phyloP scores from a whole-genome alignment of 2,329 filamentous ascomycete species.

The Raffaelea albimanens region DNA sequence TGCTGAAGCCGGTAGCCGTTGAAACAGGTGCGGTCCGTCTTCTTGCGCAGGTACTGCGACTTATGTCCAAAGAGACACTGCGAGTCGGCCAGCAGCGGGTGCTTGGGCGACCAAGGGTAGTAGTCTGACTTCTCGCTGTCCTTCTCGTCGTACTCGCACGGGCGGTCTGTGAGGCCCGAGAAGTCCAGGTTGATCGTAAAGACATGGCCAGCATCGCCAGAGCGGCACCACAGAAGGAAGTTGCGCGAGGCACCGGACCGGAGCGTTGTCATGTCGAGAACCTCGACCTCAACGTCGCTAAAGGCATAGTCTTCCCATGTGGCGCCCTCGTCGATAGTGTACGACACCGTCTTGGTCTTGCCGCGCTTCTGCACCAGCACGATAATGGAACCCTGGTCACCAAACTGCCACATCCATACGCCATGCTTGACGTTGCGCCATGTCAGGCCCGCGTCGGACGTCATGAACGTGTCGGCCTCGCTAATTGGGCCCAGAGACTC shows the following conservation, averaged over 20 bases:
- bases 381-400: slow-evolving; percentile 88
- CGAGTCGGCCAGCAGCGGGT: slow-evolving; percentile 60
- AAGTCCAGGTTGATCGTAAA: slow-evolving; percentile 85
- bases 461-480: slow-evolving; percentile 84
- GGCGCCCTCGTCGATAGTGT: slow-evolving; percentile 58
- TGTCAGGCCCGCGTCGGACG: slow-evolving; percentile 76
- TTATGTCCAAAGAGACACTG: slow-evolving; percentile 90
- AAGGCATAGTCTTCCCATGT: slow-evolving; percentile 74
- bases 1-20: slow-evolving; percentile 65
- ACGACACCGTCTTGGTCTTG: slow-evolving; percentile 51
- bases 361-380: slow-evolving; percentile 70
- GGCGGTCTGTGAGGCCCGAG: slow-evolving; percentile 61
- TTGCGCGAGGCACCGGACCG: slow-evolving; percentile 83
- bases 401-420: slow-evolving; percentile 85
- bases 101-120: slow-evolving; percentile 75
- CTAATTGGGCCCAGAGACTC: slow-evolving; percentile 50
- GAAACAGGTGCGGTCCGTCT: slow-evolving; percentile 66
- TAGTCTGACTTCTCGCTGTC: slow-evolving; percentile 56
- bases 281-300: slow-evolving; percentile 53
- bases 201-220: slow-evolving; percentile 39
- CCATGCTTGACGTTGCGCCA: slow-evolving; percentile 86
- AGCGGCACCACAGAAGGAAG: slow-evolving; percentile 78
- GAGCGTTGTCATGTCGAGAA: slow-evolving; percentile 78
- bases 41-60: slow-evolving; percentile 86
- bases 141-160: slow-evolving; percentile 61